Percentiles rank a stretch among this genome's conserved stretches.
These are phyloP conservation scores for Ganoderma sp. DNA, from an alignment of 1,284 basidiomycete genomes.

Conservation along the genomic window DNA sequence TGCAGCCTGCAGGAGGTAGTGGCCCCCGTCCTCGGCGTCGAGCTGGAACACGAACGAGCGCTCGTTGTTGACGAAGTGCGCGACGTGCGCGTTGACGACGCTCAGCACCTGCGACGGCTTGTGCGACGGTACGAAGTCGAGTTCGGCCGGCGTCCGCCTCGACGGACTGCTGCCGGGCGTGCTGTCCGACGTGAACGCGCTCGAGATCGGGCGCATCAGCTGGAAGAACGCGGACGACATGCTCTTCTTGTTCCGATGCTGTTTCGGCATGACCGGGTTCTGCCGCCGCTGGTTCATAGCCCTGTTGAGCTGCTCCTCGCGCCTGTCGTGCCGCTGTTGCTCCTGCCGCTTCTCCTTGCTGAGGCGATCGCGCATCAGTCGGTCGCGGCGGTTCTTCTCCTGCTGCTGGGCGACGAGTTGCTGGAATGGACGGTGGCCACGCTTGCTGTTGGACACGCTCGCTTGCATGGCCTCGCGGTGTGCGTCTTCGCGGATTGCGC, in stretches of 20 bases:
- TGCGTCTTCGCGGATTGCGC: constrained; percentile 74
- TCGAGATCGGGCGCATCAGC: constrained; percentile 85
- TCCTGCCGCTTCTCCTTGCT: constrained; percentile 77
- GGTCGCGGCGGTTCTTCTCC: constrained; percentile 81
- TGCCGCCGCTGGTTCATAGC: constrained; percentile 65
- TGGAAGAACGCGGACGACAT: constrained; percentile 80
- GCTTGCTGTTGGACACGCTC: constrained; percentile 52
- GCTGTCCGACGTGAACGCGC: constrained; percentile 73
- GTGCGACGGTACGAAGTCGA: constrained; percentile 71
- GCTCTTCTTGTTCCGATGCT: constrained; percentile 83
- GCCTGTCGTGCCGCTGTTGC: constrained; percentile 69
- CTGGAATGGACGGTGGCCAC: constrained; percentile 70
- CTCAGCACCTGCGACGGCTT: constrained; percentile 78
- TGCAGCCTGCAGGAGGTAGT: constrained; percentile 77
- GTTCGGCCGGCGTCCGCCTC: constrained; percentile 68
- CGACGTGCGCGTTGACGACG: constrained; percentile 71
- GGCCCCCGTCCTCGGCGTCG: constrained; percentile 84
- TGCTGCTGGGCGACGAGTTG: constrained; percentile 64
- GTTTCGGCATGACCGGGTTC: constrained; percentile 61
- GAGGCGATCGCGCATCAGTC: constrained; percentile 64
- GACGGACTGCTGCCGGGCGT: constrained; percentile 47
- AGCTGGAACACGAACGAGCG: constrained; percentile 82
- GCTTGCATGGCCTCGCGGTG: constrained; percentile 61
- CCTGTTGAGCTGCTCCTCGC: constrained; percentile 73
- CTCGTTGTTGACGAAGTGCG: constrained; percentile 75